These are phyloP conservation scores for Xylariaceae sp. DNA, from an alignment of 2,329 filamentous ascomycete species.

Conservation along the genomic window DNA sequence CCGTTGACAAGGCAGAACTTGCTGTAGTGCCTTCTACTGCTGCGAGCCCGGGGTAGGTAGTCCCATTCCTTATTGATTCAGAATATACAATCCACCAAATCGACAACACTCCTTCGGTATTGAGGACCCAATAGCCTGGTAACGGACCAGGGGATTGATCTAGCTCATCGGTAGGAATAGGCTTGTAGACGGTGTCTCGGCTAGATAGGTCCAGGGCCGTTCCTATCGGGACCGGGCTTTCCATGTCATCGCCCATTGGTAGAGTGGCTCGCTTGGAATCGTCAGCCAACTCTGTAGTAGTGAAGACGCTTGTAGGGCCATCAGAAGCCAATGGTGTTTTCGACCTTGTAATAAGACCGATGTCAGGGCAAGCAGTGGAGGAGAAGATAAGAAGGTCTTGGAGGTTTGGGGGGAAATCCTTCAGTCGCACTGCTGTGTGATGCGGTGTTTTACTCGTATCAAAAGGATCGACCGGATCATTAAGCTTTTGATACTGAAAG, in stretches of 20 bases:
- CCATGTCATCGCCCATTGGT: constrained; percentile 67
- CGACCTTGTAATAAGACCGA: constrained; percentile 77
- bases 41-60: constrained; percentile 72
- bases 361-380: constrained; percentile 77
- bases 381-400: constrained; percentile 81
- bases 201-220: constrained; percentile 81
- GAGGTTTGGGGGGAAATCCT: constrained; percentile 78
- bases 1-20: constrained; percentile 34
- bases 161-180: constrained; percentile 77
- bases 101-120: constrained; percentile 82
- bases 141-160: constrained; percentile 78
- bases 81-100: constrained; percentile 93
- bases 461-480: constrained; percentile 75
- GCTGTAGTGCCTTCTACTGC: constrained; percentile 44
- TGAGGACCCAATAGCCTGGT: constrained; percentile 82
- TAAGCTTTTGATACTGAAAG: constrained; percentile 74
- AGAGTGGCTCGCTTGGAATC: constrained; percentile 77
- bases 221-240: constrained; percentile 79
- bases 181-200: constrained; percentile 75
- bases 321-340: constrained; percentile 66
- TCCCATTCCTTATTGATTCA: constrained; percentile 76
- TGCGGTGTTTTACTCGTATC: constrained; percentile 69
- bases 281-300: constrained; percentile 70
- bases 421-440: constrained; percentile 76
- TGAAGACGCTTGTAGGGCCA: constrained; percentile 68